Conservation (phyloP, 768 basidiomycete genomes). For the Lepiota subincarnata region DNA sequence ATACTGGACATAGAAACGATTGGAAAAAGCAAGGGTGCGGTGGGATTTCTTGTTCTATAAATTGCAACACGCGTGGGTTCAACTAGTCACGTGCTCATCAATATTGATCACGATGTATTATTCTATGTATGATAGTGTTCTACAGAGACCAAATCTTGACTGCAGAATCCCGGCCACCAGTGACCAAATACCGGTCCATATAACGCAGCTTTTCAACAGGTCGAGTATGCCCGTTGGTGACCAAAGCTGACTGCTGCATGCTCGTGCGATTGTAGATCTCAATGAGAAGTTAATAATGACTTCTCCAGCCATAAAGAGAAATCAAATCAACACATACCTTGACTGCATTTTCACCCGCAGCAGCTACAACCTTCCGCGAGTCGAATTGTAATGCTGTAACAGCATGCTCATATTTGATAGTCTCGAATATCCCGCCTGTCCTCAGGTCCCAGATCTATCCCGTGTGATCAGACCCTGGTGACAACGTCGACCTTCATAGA, state of each 20-base stretch:
- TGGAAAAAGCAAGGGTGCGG: not conserved
- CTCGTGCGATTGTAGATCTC: slow-evolving; percentile 95
- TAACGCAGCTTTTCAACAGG: slow-evolving; percentile 88
- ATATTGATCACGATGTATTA: too few species aligned
- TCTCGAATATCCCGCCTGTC: slow-evolving; percentile 82
- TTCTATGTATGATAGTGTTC: not conserved
- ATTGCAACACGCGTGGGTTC: slow-evolving; percentile 6
- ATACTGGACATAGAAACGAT: not conserved
- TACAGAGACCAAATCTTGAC: slow-evolving; percentile 95
- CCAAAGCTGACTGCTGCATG: slow-evolving; percentile 78
- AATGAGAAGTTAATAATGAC: not conserved
- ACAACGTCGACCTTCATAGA: slow-evolving; percentile 9
- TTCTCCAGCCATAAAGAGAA: not conserved
- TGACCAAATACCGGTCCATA: slow-evolving; percentile 93
- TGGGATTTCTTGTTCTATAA: not conserved
- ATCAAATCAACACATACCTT: slow-evolving; percentile 51
- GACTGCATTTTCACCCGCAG: slow-evolving; percentile 88
- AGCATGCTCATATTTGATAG: slow-evolving; percentile 84
- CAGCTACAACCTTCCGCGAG: slow-evolving; percentile 87
- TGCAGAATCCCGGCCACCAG: slow-evolving; percentile 81
- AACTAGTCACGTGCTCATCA: slow-evolving; percentile 5
- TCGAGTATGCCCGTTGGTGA: slow-evolving; percentile 89
- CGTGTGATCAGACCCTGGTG: slow-evolving; percentile 7
- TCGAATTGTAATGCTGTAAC: slow-evolving; percentile 95
- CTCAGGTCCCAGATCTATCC: slow-evolving; percentile 93